Base-by-base conservation (phyloP, 2,329 filamentous ascomycete species). In the Stemphylium lycopersici region DNA sequence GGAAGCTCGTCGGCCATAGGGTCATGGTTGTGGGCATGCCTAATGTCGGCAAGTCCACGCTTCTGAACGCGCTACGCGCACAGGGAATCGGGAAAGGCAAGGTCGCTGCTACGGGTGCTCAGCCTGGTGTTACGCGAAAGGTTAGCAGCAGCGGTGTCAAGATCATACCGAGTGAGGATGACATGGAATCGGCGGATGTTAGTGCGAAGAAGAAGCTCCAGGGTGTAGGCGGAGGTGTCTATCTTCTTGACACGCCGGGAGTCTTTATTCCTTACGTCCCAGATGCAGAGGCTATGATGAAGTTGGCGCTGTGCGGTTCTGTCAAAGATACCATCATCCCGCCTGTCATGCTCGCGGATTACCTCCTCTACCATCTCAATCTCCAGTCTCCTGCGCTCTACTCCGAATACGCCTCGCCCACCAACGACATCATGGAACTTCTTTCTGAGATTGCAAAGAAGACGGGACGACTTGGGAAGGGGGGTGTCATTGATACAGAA, bases 1-100 rank as follows among this genome's bases (percentile, higher is more conserved):
- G 86, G 64, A 84, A 84, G 18, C 78, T 98, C n/a, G 87, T 90
- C 6, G 93, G 92, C n/a, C 84, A 91, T 63, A 86, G 92, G 43
- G 85, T 92, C 52, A 84, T 99, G 74, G 85, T 98, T 0, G 93
- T 98, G 12, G 95, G 95, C 50, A 97, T 99, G 93, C 95, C 95
- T 32, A 99, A 99, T 71, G 91, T 96, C 0, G 95, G 95, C 32
- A 99, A 99, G 77, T 96, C 91, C 41, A 92, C 93, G 1, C 81
- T 99, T n/a, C 85, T 99, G 37, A 99, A 99, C 74, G 85, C 87
- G 13, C 83, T 98, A 43, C 88, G 95, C 16, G 84, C 81, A 36
- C 80, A 83, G 15, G 91, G 91, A 36, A 83, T 90, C 61, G 77
- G 80, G 62, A 79, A 81, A 43, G 81, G 82, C 16, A 96, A 93